Conservation (phyloP, 2,329 filamentous ascomycete genomes). For the Mollisia scopiformis region DNA sequence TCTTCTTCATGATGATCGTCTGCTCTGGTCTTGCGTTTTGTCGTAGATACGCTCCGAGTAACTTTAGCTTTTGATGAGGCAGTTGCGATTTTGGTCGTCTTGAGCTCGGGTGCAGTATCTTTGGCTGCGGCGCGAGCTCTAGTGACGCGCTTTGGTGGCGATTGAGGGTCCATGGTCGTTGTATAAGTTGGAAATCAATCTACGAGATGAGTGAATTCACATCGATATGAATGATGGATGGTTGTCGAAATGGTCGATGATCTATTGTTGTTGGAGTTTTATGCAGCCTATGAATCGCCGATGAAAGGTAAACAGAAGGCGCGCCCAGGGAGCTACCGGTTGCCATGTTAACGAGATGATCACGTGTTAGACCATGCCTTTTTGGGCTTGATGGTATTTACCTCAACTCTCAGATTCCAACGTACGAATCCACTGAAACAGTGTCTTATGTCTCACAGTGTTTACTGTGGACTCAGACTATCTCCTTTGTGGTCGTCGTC, state of each 20-base stretch:
- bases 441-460: too few relatives aligned
- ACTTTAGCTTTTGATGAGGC: constrained; percentile 48
- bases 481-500: too few relatives aligned
- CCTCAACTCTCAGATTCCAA: too few relatives aligned
- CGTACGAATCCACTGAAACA: too few relatives aligned
- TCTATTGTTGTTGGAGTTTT: not conserved
- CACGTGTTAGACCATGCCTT: too few relatives aligned
- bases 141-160: constrained; percentile 63
- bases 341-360: too few relatives aligned
- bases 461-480: too few relatives aligned
- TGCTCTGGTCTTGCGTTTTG: constrained; percentile 57
- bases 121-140: constrained; percentile 51
- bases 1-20: constrained; percentile 57
- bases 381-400: too few relatives aligned
- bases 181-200: constrained; percentile 7
- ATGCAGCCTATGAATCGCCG: not conserved
- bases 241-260: not conserved
- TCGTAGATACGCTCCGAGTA: constrained; percentile 34
- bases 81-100: constrained; percentile 51
- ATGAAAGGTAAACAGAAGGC: too few relatives aligned
- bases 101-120: constrained; percentile 40
- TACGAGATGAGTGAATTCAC: constrained; percentile 14
- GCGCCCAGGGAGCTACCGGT: too few relatives aligned
- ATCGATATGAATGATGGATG: constrained; percentile 20
- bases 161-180: constrained; percentile 55